Percentiles rank a stretch among this genome's conserved stretches.
Conservation (phyloP, 2,329 filamentous ascomycete species). For the Periglandula ipomoeae region DNA sequence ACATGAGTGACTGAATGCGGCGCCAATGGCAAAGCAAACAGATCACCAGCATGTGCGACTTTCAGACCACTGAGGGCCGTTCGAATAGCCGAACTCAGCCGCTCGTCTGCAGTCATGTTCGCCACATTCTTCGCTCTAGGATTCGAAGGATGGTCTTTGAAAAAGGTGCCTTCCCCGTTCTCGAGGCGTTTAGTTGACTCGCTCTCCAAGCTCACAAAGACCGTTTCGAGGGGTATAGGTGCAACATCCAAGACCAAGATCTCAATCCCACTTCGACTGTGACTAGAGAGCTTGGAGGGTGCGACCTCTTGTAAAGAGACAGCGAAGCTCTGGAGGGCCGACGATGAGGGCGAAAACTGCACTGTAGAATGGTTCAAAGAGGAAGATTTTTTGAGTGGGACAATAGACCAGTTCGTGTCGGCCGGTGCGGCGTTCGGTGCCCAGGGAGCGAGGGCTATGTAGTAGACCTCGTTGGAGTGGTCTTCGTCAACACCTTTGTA, state of each 20-base stretch:
- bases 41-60: slow-evolving; percentile 76
- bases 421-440: slow-evolving; percentile 47
- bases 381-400: slow-evolving; percentile 61
- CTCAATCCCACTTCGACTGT: slow-evolving; percentile 70
- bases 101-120: slow-evolving; percentile 39
- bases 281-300: slow-evolving; percentile 63
- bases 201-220: slow-evolving; percentile 80
- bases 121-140: slow-evolving; percentile 27
- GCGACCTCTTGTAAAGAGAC: slow-evolving; percentile 62
- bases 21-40: slow-evolving; percentile 67
- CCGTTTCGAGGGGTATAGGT: slow-evolving; percentile 69
- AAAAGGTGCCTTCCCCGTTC: slow-evolving; percentile 75
- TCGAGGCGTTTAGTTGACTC: slow-evolving; percentile 72
- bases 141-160: slow-evolving; percentile 47
- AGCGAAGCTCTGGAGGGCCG: slow-evolving; percentile 71
- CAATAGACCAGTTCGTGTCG: slow-evolving; percentile 71
- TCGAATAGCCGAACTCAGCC: slow-evolving; percentile 58
- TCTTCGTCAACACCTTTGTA: slow-evolving; percentile 25
- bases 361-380: slow-evolving; percentile 67
- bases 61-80: slow-evolving; percentile 63
- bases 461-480: slow-evolving; percentile 34
- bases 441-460: slow-evolving; percentile 70
- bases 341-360: slow-evolving; percentile 64
- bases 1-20: slow-evolving; percentile 83
- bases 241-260: slow-evolving; percentile 74